A percentile compares a stretch with the other conserved stretches of the same genome.
Conservation (phyloP, 768 basidiomycete species). For the Amanita jacksonii region DNA sequence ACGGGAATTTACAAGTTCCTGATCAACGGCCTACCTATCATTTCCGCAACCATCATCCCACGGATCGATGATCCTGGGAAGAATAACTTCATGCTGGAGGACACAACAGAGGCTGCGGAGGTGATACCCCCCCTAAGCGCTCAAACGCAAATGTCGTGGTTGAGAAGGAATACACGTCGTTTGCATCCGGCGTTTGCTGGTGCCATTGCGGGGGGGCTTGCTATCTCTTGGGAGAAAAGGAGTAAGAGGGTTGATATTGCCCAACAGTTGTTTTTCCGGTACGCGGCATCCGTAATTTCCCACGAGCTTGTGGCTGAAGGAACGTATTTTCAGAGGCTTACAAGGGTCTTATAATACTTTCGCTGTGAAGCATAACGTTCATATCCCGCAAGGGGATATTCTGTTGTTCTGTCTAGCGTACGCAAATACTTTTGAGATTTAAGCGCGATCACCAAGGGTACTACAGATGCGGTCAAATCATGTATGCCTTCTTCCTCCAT, state of each 20-base stretch:
- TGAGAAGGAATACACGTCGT: slow-evolving; percentile 54
- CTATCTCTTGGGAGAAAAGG: slow-evolving; percentile 70
- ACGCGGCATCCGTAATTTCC: slow-evolving; percentile 13
- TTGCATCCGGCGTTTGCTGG: slow-evolving; percentile 84
- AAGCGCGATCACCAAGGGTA: background rate
- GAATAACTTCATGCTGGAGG: slow-evolving; percentile 15
- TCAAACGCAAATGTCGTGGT: slow-evolving; percentile 51
- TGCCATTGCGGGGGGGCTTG: slow-evolving; percentile 58
- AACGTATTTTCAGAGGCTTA: slow-evolving; percentile 59
- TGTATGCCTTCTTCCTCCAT: slow-evolving; percentile 67
- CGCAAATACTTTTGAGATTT: slow-evolving; percentile 14
- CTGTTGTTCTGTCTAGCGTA: slow-evolving; percentile 73
- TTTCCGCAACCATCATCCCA: slow-evolving; percentile 41
- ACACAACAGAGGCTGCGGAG: slow-evolving; percentile 18
- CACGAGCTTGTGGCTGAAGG: background rate
- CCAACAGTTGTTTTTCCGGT: slow-evolving; percentile 88
- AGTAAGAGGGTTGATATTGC: slow-evolving; percentile 58
- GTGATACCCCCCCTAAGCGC: slow-evolving; percentile 35
- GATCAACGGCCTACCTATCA: slow-evolving; percentile 67
- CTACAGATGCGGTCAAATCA: slow-evolving; percentile 72
- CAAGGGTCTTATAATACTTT: slow-evolving; percentile 85
- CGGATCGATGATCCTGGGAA: slow-evolving; percentile 10
- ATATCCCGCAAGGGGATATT: slow-evolving; percentile 75
- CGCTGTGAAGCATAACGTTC: slow-evolving; percentile 54
- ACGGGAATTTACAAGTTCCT: slow-evolving; percentile 71